These are phyloP conservation scores for Aspergillus sparsus DNA, from an alignment of 495 filamentous ascomycete species.

Conservation along the genomic window DNA sequence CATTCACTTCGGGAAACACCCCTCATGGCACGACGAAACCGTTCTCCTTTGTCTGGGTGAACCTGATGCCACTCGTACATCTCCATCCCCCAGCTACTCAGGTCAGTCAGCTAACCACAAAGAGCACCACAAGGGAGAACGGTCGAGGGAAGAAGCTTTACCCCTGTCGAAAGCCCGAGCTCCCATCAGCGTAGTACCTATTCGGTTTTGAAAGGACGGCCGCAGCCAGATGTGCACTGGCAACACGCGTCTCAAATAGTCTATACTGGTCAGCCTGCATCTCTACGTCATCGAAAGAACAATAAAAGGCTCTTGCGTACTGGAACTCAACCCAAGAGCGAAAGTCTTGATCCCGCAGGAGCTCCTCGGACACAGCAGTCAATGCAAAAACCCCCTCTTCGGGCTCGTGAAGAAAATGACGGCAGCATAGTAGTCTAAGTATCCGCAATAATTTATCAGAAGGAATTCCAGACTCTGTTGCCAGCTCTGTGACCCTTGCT, in stretches of 20 bases:
- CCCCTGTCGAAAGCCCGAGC: neutral
- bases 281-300: no score
- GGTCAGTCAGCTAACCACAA: neutral
- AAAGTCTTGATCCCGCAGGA: neutral
- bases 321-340: neutral
- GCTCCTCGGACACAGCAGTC: neutral
- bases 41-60: conserved; percentile 1
- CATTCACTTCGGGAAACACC: conserved; percentile 2
- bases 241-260: neutral
- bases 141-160: neutral
- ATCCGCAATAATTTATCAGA: neutral
- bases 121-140: neutral
- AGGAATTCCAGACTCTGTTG: neutral
- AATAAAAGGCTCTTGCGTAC: neutral
- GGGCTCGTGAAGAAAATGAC: neutral
- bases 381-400: neutral
- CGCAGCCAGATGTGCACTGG: neutral
- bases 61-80: conserved; percentile 1
- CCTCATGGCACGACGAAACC: neutral
- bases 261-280: neutral
- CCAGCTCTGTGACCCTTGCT: neutral
- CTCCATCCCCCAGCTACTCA: neutral
- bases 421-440: neutral
- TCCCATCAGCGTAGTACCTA: neutral
- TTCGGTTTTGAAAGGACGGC: neutral